phyloP scores from a whole-genome alignment of 345 rosid species.

The Sonneratia alba region DNA sequence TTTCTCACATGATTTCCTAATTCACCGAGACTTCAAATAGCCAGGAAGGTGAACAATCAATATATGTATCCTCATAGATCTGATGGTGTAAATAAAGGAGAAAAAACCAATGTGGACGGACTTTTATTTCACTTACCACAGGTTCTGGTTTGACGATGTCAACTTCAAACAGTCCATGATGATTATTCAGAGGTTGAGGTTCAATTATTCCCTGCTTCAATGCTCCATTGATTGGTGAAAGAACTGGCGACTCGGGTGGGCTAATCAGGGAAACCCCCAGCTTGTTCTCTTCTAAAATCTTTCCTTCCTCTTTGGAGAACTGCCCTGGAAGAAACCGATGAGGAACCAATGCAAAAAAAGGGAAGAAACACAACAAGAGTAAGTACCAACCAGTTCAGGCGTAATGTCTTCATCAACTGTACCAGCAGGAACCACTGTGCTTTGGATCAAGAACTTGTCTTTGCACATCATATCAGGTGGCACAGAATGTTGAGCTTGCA shows the following conservation, averaged over 20 bases:
- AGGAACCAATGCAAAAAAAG: constrained; percentile 12
- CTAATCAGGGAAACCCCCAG: constrained; percentile 58
- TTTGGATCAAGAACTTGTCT: constrained; percentile 96
- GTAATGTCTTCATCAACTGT: constrained; percentile 73
- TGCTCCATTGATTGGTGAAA: constrained; percentile 54
- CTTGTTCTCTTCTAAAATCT: constrained; percentile 72
- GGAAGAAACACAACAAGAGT: constrained; percentile 7
- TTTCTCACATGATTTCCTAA: background rate
- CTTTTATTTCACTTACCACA: constrained; percentile 30
- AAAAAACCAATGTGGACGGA: background rate
- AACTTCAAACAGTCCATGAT: constrained; percentile 32
- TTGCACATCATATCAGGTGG: constrained; percentile 78
- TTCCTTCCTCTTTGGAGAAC: constrained; percentile 63
- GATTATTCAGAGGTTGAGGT: constrained; percentile 30
- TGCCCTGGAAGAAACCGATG: constrained; percentile 22
- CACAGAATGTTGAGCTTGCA: constrained; percentile 72
- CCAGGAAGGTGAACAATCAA: background rate
- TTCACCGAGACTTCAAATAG: background rate
- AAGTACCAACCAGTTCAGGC: constrained; percentile 42
- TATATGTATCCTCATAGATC: background rate
- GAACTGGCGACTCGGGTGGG: constrained; percentile 58
- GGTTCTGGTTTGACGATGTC: constrained; percentile 31
- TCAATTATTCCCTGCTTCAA: constrained; percentile 39
- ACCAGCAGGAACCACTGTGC: constrained; percentile 51
- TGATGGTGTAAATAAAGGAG: background rate